These are phyloP conservation scores for Xylaria sp. DNA, from an alignment of 2,329 filamentous ascomycete genomes.

Conservation along the genomic window DNA sequence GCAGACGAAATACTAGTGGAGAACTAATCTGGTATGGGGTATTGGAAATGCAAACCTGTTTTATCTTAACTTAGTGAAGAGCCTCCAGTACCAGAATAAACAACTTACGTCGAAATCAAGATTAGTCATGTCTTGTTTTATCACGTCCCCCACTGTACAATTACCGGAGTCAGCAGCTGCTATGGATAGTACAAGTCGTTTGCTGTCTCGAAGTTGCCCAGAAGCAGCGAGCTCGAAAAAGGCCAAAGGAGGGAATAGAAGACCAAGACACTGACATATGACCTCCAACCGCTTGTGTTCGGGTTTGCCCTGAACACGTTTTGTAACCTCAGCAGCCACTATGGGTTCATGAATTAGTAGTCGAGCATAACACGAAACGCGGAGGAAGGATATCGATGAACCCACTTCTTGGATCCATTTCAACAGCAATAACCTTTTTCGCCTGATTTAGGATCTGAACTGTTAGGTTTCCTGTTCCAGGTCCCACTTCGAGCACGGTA, in stretches of 20 bases:
- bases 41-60: constrained; percentile 69
- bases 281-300: constrained; percentile 87
- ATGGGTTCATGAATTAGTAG: constrained; percentile 13
- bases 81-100: not conserved
- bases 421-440: constrained; percentile 81
- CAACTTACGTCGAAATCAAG: constrained; percentile 63
- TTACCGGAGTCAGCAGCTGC: not conserved
- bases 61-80: not conserved
- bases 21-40: constrained; percentile 84
- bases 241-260: not conserved
- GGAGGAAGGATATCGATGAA: not conserved
- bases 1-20: constrained; percentile 89
- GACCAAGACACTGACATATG: constrained; percentile 53
- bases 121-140: constrained; percentile 74
- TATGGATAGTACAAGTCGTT: not conserved
- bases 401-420: constrained; percentile 84
- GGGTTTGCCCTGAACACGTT: constrained; percentile 78
- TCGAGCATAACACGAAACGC: not conserved
- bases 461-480: constrained; percentile 86
- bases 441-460: constrained; percentile 89
- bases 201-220: not conserved
- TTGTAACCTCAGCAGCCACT: constrained; percentile 92
- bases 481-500: constrained; percentile 87
- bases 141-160: constrained; percentile 80
- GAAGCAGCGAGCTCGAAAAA: not conserved